phyloP scores from a whole-genome alignment of 495 filamentous ascomycete genomes.

The Platismatia glauca region DNA sequence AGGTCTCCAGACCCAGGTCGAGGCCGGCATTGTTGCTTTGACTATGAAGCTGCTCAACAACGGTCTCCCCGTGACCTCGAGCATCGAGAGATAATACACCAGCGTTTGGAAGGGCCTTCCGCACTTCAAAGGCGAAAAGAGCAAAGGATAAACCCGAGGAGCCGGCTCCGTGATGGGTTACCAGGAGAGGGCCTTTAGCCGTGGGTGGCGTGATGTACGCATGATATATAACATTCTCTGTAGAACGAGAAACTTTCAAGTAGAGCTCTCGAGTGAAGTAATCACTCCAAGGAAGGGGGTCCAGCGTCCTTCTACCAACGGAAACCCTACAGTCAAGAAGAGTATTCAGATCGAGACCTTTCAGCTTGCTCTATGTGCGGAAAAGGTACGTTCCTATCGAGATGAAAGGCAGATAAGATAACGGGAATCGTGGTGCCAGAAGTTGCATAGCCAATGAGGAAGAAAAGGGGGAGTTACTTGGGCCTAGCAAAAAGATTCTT shows the following conservation, averaged over 20 bases:
- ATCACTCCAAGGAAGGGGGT: slow-evolving; percentile 66
- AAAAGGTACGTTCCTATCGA: no score
- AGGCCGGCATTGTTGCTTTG: slow-evolving; percentile 30
- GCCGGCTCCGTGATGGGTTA: slow-evolving; percentile 84
- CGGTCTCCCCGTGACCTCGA: slow-evolving; percentile 75
- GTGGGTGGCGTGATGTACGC: slow-evolving; percentile 65
- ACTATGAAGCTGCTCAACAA: slow-evolving; percentile 26
- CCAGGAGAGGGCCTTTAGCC: slow-evolving; percentile 63
- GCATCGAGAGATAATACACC: slow-evolving; percentile 81
- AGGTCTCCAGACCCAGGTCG: slow-evolving; percentile 58
- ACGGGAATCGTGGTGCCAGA: background rate
- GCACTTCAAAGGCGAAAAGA: slow-evolving; percentile 64
- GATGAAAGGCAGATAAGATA: slow-evolving; percentile 1
- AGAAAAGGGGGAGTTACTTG: slow-evolving; percentile 43
- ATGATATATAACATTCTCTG: slow-evolving; percentile 58
- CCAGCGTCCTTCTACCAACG: slow-evolving; percentile 17
- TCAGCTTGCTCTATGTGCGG: no score
- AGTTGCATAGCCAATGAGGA: background rate
- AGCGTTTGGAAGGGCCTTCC: slow-evolving; percentile 66
- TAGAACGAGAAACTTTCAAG: slow-evolving; percentile 41
- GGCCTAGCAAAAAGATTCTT: slow-evolving; percentile 65
- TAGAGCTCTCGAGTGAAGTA: slow-evolving; percentile 84
- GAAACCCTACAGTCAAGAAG: slow-evolving; percentile 3
- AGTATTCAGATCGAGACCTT: background rate
- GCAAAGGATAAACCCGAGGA: slow-evolving; percentile 86